A percentile compares a stretch with the other conserved stretches of the same genome.
These are phyloP conservation scores for Carex scoparia DNA, from an alignment of 176 grass and related monocot species.

Conservation along the genomic window DNA sequence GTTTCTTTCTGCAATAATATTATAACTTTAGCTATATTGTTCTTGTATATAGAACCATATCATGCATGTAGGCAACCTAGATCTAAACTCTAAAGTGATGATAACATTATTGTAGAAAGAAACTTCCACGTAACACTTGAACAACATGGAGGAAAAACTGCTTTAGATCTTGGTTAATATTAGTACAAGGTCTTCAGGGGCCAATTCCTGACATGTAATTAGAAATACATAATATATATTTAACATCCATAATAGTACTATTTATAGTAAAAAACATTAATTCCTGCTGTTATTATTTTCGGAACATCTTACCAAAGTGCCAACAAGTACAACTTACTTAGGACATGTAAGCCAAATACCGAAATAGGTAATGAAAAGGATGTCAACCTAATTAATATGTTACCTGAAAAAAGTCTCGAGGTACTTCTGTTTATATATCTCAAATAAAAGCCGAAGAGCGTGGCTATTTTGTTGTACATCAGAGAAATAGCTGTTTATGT, in stretches of 20 bases:
- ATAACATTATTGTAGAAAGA: no score
- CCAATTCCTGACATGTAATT: background rate
- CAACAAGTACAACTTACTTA: background rate
- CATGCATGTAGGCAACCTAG: no score
- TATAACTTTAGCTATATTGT: no score
- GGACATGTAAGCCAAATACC: background rate
- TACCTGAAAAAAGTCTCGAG: conserved; percentile 28
- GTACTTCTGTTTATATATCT: conserved; percentile 28
- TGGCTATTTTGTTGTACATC: conserved; percentile 18
- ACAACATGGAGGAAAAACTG: background rate
- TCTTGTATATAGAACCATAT: no score
- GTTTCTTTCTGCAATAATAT: no score
- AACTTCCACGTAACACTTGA: background rate
- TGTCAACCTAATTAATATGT: background rate
- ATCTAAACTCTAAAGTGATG: no score
- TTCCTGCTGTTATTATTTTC: no score
- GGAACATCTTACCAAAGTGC: background rate
- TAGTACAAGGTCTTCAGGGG: background rate
- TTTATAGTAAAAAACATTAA: background rate
- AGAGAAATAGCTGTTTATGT: conserved; percentile 25
- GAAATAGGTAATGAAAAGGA: background rate
- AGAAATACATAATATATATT: background rate
- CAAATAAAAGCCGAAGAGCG: conserved; percentile 24
- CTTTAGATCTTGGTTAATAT: no score
- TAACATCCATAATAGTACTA: background rate